phyloP scores from a whole-genome alignment of 768 basidiomycete genomes.

The Mycena leptocephala region DNA sequence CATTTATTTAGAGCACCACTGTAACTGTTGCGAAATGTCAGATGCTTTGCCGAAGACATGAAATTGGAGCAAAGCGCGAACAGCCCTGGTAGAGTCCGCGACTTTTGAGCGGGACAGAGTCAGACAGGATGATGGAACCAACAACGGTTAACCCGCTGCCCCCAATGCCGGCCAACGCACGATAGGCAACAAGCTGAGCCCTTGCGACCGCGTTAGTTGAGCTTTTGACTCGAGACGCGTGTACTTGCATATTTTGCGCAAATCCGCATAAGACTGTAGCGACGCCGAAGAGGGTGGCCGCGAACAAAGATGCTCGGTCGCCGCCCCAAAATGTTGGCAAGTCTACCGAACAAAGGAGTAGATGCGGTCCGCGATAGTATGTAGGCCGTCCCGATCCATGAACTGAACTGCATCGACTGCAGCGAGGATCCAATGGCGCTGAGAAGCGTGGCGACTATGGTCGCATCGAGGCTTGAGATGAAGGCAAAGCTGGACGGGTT shows the following conservation, averaged over 20 bases:
- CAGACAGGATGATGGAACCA: conserved; percentile 71
- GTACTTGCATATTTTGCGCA: conserved; percentile 48
- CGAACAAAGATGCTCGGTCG: conserved; percentile 74
- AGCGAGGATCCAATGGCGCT: conserved; percentile 75
- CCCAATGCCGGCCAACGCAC: conserved; percentile 78
- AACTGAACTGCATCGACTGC: conserved; percentile 67
- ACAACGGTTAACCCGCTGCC: conserved; percentile 72
- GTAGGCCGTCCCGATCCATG: conserved; percentile 78
- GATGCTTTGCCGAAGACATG: not conserved
- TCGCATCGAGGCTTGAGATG: conserved; percentile 51
- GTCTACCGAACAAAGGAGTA: conserved; percentile 75
- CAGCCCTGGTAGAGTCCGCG: conserved; percentile 78
- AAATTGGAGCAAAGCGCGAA: not conserved
- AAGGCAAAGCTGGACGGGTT: conserved; percentile 13
- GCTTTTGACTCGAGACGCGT: not conserved
- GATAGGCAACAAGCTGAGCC: conserved; percentile 62
- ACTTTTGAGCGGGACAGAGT: conserved; percentile 77
- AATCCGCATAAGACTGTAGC: conserved; percentile 79
- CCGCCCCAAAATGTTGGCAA: conserved; percentile 65
- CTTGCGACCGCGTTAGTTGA: not conserved
- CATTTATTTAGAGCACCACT: too few species aligned
- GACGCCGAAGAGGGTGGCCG: conserved; percentile 70
- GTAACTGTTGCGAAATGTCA: conserved; percentile 59
- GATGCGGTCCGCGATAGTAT: conserved; percentile 76
- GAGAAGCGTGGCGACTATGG: conserved; percentile 75